Percentiles rank a stretch among this genome's conserved stretches.
phyloP scores from a whole-genome alignment of 2,329 filamentous ascomycete species.

The Amylocarpus encephaloides region DNA sequence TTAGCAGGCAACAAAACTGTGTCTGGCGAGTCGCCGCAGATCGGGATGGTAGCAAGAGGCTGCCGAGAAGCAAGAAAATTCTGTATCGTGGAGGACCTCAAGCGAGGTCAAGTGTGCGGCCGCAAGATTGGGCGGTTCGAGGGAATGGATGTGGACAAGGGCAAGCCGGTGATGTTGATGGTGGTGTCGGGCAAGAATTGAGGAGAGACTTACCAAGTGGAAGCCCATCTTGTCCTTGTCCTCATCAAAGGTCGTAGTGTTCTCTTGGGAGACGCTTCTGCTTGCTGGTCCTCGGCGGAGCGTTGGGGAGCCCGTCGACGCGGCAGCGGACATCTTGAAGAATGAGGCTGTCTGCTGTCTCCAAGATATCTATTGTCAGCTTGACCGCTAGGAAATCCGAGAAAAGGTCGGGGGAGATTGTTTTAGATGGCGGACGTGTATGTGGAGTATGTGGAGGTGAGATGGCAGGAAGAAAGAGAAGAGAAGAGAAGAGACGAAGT shows the following conservation, averaged over 20 bases:
- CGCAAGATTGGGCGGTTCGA: too few relatives aligned
- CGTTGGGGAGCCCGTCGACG: slow-evolving; percentile 38
- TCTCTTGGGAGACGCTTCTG: slow-evolving; percentile 36
- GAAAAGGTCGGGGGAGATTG: slow-evolving; percentile 23
- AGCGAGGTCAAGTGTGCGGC: too few relatives aligned
- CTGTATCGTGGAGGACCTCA: too few relatives aligned
- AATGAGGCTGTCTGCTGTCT: slow-evolving; percentile 4
- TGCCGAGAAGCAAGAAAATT: too few relatives aligned
- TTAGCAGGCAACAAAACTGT: slow-evolving; percentile 10
- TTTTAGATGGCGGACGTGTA: slow-evolving; percentile 9
- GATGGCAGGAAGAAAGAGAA: not conserved
- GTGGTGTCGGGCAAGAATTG: not conserved
- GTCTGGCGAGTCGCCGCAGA: too few relatives aligned
- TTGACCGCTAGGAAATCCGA: slow-evolving; percentile 12
- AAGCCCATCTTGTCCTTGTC: slow-evolving; percentile 20
- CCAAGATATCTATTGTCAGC: slow-evolving; percentile 13
- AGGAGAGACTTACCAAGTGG: slow-evolving; percentile 30
- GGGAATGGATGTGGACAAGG: too few relatives aligned
- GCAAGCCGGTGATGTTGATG: too few relatives aligned
- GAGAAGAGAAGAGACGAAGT: slow-evolving; percentile 20
- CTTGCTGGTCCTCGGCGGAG: slow-evolving; percentile 33
- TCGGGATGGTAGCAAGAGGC: too few relatives aligned
- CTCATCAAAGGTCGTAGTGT: slow-evolving; percentile 20
- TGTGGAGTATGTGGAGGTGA: not conserved
- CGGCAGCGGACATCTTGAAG: slow-evolving; percentile 36